Evolutionary conservation across 495 filamentous ascomycete genomes (phyloP), one percentile per base, ranked within the genome.

Genomic region (Tuber brumale): DNA sequence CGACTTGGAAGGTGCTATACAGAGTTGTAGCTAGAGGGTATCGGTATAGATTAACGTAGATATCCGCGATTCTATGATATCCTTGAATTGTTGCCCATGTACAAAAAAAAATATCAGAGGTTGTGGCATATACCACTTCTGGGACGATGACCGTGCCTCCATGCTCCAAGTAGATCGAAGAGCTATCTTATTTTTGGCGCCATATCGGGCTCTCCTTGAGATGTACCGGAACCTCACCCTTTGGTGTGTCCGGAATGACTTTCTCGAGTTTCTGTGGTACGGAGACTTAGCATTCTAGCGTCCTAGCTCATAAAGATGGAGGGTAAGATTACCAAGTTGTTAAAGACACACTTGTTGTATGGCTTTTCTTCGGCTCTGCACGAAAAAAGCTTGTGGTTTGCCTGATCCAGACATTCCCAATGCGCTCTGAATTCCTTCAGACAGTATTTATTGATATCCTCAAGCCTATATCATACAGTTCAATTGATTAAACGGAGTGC

Each of bases 371-470:
- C 94, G 51, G 84, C 83, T 77, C 95, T 88, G 87, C 95, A 99
- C 76, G 97, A 92, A 90, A 92, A 98, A 66, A 98, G 85, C 83
- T 94, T 91, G 84, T 98, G 95, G 86, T 99, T 99, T 88, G 96
- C 94, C 86, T 96, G 91, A 82, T 99, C 96, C 72, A 99, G 88
- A 82, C 95, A 99, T 80, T 92, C 86, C 94, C 94, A 98, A 85
- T 99, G 95, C 71, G 88, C 87, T 73, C 92, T 91, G 88, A 99
- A 99, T 86, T 97, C 88, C 70, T 90, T 87, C 41, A 98, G 86
- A 86, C 95, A 99, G 86, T 92, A 87, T 84, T 92, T 97, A 87
- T 97, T 98, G 88, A 99, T 92, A 83, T 98, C 95, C 79, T 93
- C 92, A 83, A 99, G 88, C 45, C 94, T 97, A 78, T 46, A 61